Evolutionary conservation across 106 monocot species (phyloP), one percentile per base, ranked within the genome.

Genomic region (Dendrobium nobile): DNA sequence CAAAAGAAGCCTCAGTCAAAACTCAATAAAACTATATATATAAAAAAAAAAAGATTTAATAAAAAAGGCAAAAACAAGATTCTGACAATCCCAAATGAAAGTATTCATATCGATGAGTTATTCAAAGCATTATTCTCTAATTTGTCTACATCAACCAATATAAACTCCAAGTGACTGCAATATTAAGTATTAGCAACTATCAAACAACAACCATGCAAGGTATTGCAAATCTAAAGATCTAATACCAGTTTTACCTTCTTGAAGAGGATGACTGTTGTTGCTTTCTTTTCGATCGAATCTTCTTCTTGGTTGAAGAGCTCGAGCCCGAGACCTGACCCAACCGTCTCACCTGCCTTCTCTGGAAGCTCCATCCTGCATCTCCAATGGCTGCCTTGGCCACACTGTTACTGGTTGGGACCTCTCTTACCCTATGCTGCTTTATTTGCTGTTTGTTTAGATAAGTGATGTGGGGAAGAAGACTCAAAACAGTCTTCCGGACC

Each of bases 371-470:
- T 0, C 85, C 83, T 4, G 37, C 54, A 37, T 82, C 82, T 3
- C 89, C 93, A 58, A 93, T 85, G 33, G 93, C 95, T 11, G 93
- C 93, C 82, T 86, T 92, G 3, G 90, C 88, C 18, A 95, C 84
- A 28, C 88, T 45, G 45, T 16, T 88, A 75, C 87, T 92, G 0
- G 68, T 80, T 8, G 72, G 84, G 6, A 67, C 89, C 77, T 95
- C 91, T 68, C 92, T 89, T 0, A 78, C 89, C 54, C 91, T 84
- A 70, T 70, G 70, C 45, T 86, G 89, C 78, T 88, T 93, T 77
- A 95, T 84, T 20, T 88, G 64, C 81, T 93, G 95, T 82, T 88
- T 93, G 87, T 95, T 95, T 11, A 95, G 78, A 73, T 84, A 95
- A 18, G 82, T n/a, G 7, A 95, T 55, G 3, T 83, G 82, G 5